These are phyloP conservation scores for Pseudohyphozyma bogoriensis DNA, from an alignment of 768 basidiomycete species.

Conservation along the genomic window DNA sequence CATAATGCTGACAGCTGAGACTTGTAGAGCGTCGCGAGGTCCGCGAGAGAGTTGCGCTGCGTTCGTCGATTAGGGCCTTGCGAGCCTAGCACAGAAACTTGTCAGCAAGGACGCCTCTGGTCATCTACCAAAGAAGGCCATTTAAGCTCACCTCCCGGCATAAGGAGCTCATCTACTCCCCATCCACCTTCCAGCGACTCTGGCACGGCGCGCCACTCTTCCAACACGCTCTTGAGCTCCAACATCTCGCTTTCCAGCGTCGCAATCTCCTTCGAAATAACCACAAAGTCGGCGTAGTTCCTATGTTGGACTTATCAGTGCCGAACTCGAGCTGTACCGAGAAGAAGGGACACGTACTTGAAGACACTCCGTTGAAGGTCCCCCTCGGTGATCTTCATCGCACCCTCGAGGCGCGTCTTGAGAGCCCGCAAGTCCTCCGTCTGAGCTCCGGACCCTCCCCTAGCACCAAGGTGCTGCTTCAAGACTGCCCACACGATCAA, in stretches of 20 bases:
- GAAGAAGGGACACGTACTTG: conserved; percentile 46
- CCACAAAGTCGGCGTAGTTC: conserved; percentile 93
- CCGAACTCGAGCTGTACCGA: too few species aligned
- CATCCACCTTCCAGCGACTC: conserved; percentile 66
- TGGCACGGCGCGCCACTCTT: conserved; percentile 94
- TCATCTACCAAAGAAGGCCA: too few species aligned
- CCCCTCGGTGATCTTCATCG: conserved; percentile 61
- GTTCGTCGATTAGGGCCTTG: conserved; percentile 49
- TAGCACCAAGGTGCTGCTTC: conserved; percentile 33
- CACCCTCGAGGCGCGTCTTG: conserved; percentile 61
- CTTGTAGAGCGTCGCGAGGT: conserved; percentile 85
- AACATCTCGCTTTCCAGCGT: conserved; percentile 95
- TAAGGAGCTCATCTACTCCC: conserved; percentile 48
- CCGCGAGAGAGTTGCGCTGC: conserved; percentile 84
- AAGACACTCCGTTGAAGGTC: conserved; percentile 88
- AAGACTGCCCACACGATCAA: neutral
- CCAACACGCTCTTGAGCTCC: conserved; percentile 83
- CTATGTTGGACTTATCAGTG: conserved; percentile 25
- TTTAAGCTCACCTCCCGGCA: conserved; percentile 48
- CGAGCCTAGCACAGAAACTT: too few species aligned
- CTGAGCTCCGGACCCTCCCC: conserved; percentile 38
- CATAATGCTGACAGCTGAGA: conserved; percentile 89
- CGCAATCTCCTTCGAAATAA: conserved; percentile 92
- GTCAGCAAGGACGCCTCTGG: neutral
- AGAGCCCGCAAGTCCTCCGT: conserved; percentile 48